A percentile compares a stretch with the other conserved stretches of the same genome.
phyloP scores from a whole-genome alignment of 331 rosid genomes.

The Phaseolus coccineus region DNA sequence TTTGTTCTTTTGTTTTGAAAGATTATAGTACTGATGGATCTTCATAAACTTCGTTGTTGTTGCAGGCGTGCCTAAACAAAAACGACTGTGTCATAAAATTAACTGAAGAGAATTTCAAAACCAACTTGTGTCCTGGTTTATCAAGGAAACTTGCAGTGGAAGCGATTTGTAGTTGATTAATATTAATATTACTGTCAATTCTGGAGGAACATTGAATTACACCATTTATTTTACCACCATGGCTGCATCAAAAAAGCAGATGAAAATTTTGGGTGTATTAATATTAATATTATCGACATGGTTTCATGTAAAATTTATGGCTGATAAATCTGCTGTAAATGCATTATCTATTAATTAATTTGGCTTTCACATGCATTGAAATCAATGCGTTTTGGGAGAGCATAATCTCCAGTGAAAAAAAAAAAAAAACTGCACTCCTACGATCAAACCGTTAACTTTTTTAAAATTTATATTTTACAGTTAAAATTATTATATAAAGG shows the following conservation, averaged over 20 bases:
- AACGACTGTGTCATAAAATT: constrained; percentile 66
- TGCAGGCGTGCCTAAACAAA: constrained; percentile 77
- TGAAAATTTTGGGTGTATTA: constrained; percentile 44
- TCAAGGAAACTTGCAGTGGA: constrained; percentile 85
- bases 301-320: constrained; percentile 33
- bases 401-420: too few species aligned
- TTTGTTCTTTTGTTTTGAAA: not conserved
- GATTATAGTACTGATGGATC: not conserved
- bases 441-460: too few species aligned
- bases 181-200: constrained; percentile 1
- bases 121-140: constrained; percentile 56
- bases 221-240: constrained; percentile 35
- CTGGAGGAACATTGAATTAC: constrained; percentile 25
- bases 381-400: constrained; percentile 25
- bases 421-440: too few species aligned
- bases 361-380: constrained; percentile 11
- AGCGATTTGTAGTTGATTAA: constrained; percentile 70
- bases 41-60: constrained; percentile 35
- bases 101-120: constrained; percentile 61
- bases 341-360: not conserved
- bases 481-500: too few species aligned
- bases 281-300: constrained; percentile 14
- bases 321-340: constrained; percentile 28
- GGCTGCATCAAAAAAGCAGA: constrained; percentile 38
- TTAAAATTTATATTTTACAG: too few species aligned